Base-by-base conservation (phyloP, 2,329 filamentous ascomycete species). In the Lasiodiplodia gonubiensis region DNA sequence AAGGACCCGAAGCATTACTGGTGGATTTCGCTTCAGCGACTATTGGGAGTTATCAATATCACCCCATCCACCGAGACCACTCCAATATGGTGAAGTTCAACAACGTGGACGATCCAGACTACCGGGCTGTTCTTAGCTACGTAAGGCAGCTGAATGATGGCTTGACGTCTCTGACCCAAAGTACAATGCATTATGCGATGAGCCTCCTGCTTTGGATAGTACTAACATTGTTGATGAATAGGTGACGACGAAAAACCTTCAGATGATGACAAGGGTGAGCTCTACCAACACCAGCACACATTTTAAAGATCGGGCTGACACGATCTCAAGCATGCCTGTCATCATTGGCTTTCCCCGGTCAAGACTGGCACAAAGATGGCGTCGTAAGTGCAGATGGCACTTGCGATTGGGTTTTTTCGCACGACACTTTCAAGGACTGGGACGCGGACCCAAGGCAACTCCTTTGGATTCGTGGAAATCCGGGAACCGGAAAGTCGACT, bases 51-150 rank as follows among this genome's bases (percentile, higher is more conserved):
- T 4, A 16, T 7, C 4, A 35, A 16, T 35, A 54, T 33, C 51
- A 35, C 8, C 27, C 51, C 0, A 54, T 54, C 2, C 2, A 54
- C 18, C 51, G 27, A 2, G 27, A 54, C 14, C 51, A 54, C 33
- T 54, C 51, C 16, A 11, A 54, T n/a, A 54, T 54, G 23, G 51
- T 54, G 7, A 54, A 54, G 12, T 54, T 54, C 16, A 30, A 35
- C 27, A 11, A 7, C 25, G 1, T 6, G 4, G 51, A 54, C 10
- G 51, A 54, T 54, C 1, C 3, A 8, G 2, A 33, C 4, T 54
- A 54, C n/a, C 51, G 23, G 10, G 27, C 12, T 5, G n/a, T 27
- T n/a, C 14, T 54, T 16, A 7, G 8, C 4, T 16, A 35, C 1
- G 1, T 54, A 7, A 54, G 23, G 14, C 51, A 33, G 8, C 51